Conservation (phyloP, 169 alveolate genomes). For the Theileria orientalis region DNA sequence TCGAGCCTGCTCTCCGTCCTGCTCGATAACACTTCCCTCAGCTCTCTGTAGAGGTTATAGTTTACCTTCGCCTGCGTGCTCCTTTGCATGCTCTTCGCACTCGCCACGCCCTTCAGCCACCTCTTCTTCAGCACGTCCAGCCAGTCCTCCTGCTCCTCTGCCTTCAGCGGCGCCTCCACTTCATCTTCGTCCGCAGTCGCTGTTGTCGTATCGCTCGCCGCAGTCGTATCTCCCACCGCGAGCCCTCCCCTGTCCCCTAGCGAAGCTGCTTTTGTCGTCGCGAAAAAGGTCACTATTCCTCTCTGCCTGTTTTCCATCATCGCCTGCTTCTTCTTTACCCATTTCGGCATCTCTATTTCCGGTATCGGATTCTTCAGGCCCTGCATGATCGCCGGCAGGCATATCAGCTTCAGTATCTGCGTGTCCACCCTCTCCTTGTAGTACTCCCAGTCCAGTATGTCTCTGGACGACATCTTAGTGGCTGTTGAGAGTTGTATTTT, state of each 20-base stretch:
- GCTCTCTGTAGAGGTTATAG: conserved; percentile 10
- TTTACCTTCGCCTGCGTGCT: conserved; percentile 1
- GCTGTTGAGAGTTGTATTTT: conserved; percentile 82
- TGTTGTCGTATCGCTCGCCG: background rate
- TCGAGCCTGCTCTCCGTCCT: conserved; percentile 2
- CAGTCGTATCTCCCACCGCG: background rate
- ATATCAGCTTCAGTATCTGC: conserved; percentile 88
- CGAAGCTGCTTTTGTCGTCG: background rate
- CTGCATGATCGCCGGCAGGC: conserved; percentile 95
- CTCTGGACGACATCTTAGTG: conserved; percentile 83
- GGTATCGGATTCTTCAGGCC: conserved; percentile 92
- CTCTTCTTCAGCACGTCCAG: conserved; percentile 13
- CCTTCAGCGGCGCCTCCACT: background rate
- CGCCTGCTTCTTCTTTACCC: conserved; percentile 84
- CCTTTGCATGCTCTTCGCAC: background rate
- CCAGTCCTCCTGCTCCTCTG: background rate
- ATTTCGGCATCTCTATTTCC: conserved; percentile 90
- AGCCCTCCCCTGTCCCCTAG: background rate
- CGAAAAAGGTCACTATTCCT: conserved; percentile 39
- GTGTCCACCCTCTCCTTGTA: conserved; percentile 93
- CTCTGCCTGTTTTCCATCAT: conserved; percentile 62
- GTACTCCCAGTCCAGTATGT: conserved; percentile 95
- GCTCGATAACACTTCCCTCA: background rate
- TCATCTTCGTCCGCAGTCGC: background rate
- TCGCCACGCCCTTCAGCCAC: conserved; percentile 11